These are phyloP conservation scores for Amylostereum areolatum DNA, from an alignment of 1,284 basidiomycete species.

Conservation along the genomic window DNA sequence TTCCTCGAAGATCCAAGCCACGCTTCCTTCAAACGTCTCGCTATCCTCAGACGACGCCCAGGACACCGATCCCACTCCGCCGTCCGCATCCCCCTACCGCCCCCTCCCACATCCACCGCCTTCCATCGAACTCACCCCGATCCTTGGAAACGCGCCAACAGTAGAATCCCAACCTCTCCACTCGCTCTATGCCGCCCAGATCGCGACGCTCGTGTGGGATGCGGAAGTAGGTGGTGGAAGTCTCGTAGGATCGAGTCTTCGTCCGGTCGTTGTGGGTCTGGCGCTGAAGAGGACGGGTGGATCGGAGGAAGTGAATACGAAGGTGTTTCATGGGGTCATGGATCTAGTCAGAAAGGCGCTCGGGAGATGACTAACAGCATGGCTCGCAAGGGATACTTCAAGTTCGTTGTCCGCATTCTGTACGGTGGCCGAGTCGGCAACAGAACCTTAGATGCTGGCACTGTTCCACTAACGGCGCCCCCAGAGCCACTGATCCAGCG, in stretches of 20 bases:
- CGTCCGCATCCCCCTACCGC: constrained; percentile 1
- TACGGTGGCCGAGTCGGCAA: no score
- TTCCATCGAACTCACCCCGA: constrained; percentile 65
- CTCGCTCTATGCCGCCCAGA: constrained; percentile 79
- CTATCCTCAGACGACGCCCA: not conserved
- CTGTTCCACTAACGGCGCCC: no score
- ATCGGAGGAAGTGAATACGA: constrained; percentile 42
- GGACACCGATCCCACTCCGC: not conserved
- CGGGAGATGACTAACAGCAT: no score
- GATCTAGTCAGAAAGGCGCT: constrained; percentile 46
- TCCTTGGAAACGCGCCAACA: constrained; percentile 70
- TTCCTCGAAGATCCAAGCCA: constrained; percentile 89
- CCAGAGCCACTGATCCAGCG: no score
- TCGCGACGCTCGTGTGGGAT: constrained; percentile 80
- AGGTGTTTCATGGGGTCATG: constrained; percentile 65
- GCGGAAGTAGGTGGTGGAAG: constrained; percentile 32
- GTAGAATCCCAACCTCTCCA: constrained; percentile 66
- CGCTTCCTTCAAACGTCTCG: constrained; percentile 56
- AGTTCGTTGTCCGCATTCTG: no score
- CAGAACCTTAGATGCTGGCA: no score
- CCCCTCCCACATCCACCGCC: constrained; percentile 65
- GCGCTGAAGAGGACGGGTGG: constrained; percentile 42
- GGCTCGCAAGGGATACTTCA: no score
- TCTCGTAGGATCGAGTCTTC: constrained; percentile 33
- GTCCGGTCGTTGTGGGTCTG: constrained; percentile 63